Evolutionary conservation across 306 rosid species (phyloP), one percentile per base, ranked within the genome.

Genomic region (Neltuma alba): DNA sequence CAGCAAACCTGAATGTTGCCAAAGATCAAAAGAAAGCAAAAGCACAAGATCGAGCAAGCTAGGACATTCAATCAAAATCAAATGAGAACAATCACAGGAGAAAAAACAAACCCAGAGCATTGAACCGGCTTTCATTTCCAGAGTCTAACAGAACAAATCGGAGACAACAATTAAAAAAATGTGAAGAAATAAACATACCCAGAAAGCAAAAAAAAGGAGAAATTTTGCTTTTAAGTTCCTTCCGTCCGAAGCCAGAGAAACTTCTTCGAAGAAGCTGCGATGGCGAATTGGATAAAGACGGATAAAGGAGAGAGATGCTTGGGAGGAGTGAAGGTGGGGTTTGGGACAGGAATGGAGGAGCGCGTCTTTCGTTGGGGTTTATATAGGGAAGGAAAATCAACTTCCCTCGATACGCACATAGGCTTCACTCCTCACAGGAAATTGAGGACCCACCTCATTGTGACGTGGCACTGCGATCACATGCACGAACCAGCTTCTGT

Each of bases 31-130:
- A 72, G 74, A 62, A 63, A 78, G n/a, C 50, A 60, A 44, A 84
- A 76, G 30, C 2, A 60, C 61, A 48, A 78, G 89, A 88, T 85
- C 87, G 55, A 84, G 18, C 34, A 76, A 80, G 83, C 87, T 47
- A 82, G 34, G 40, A 79, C 70, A 23, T 25, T 57, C 33, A 60
- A 1, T 44, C 6, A 44, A 44, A 69, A 78, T 42, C 69, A 86
- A 65, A 77, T 16, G 20, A 58, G 14, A 13, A 6, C 57, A 40
- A 36, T 36, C 41, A 20, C 50, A 80, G 20, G 14, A 40, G 54
- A 36, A 20, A 2, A 58, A 21, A 20, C 16, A 33, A 47, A 77
- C 13, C 9, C 41, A 68, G 44, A 58, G 60, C 20, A 75, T 13
- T 12, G 25, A 54, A 54, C n/a, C 50, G 40, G 7, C 36, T 57